Conservation (phyloP, 768 basidiomycete genomes). For the Leccinum broughii region DNA sequence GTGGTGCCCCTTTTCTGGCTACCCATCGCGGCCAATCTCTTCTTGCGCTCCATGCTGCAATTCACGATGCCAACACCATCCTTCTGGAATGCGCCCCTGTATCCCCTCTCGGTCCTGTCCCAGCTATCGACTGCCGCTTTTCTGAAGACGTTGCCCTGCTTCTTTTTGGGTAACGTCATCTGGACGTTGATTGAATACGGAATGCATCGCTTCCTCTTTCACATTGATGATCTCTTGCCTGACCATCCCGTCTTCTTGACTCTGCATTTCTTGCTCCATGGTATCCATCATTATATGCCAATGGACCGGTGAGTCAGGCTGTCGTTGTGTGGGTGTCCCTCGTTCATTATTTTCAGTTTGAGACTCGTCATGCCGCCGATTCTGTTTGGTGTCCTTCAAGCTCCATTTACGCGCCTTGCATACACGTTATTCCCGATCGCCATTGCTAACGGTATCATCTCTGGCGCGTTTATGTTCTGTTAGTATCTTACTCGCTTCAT, state of each 20-base stretch:
- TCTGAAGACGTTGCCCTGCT: slow-evolving; percentile 61
- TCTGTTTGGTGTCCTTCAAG: slow-evolving; percentile 73
- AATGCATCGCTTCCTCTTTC: slow-evolving; percentile 96
- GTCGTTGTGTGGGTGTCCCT: neutral
- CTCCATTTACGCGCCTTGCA: slow-evolving; percentile 86
- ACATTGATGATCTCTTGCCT: slow-evolving; percentile 85
- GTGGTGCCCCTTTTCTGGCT: slow-evolving; percentile 91
- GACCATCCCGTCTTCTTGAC: slow-evolving; percentile 78
- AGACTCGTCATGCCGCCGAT: slow-evolving; percentile 96
- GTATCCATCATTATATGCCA: slow-evolving; percentile 96
- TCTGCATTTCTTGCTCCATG: slow-evolving; percentile 91
- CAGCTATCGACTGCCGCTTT: slow-evolving; percentile 52
- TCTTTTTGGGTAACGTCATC: slow-evolving; percentile 80
- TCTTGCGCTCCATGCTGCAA: slow-evolving; percentile 79
- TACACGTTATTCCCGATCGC: slow-evolving; percentile 79
- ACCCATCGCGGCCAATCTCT: slow-evolving; percentile 80
- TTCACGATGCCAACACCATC: slow-evolving; percentile 71
- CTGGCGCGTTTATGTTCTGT: slow-evolving; percentile 79
- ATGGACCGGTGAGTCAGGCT: slow-evolving; percentile 75
- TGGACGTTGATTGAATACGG: slow-evolving; percentile 96
- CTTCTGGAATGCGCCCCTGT: slow-evolving; percentile 55
- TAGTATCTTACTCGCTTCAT: slow-evolving; percentile 27
- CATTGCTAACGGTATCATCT: slow-evolving; percentile 88
- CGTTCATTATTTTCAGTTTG: slow-evolving; percentile 46
- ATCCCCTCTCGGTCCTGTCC: slow-evolving; percentile 51